A percentile compares a stretch with the other conserved stretches of the same genome.
Conservation (phyloP, 768 basidiomycete genomes). For the Melanogaster broomeanus region DNA sequence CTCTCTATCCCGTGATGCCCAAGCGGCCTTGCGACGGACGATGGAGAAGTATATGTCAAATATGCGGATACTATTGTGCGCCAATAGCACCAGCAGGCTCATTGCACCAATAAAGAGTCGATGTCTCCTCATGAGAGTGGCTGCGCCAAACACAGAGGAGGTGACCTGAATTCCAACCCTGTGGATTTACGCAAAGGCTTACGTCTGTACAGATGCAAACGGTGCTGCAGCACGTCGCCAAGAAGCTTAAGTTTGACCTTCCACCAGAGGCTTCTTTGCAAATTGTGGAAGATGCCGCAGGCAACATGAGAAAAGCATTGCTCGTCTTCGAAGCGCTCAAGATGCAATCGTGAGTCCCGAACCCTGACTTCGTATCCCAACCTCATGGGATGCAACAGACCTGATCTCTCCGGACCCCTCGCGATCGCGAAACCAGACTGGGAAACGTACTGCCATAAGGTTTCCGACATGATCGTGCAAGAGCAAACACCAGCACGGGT, state of each 20-base stretch:
- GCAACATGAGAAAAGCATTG: conserved; percentile 93
- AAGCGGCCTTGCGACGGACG: conserved; percentile 93
- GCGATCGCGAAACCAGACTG: conserved; percentile 97
- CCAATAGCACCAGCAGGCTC: conserved; percentile 91
- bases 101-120: conserved; percentile 97
- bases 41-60: conserved; percentile 99
- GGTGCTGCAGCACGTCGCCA: conserved; percentile 80
- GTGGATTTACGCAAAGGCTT: conserved; percentile 1
- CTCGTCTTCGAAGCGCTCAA: conserved; percentile 94
- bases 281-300: conserved; percentile 79
- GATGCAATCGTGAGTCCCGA: conserved; percentile 82
- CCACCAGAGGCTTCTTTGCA: conserved; percentile 73
- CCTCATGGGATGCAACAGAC: conserved; percentile 42
- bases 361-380: neutral
- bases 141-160: conserved; percentile 79
- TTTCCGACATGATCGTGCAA: conserved; percentile 85
- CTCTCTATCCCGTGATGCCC: conserved; percentile 91
- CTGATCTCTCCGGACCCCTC: conserved; percentile 78
- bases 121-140: conserved; percentile 91
- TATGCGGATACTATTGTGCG: conserved; percentile 94
- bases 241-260: conserved; percentile 77
- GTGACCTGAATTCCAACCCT: conserved; percentile 40
- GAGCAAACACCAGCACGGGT: conserved; percentile 90
- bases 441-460: conserved; percentile 95
- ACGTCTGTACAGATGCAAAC: conserved; percentile 62